Percentiles rank a stretch among this genome's conserved stretches.
phyloP scores from a whole-genome alignment of 805 yeast genomes.

The Candida takata region DNA sequence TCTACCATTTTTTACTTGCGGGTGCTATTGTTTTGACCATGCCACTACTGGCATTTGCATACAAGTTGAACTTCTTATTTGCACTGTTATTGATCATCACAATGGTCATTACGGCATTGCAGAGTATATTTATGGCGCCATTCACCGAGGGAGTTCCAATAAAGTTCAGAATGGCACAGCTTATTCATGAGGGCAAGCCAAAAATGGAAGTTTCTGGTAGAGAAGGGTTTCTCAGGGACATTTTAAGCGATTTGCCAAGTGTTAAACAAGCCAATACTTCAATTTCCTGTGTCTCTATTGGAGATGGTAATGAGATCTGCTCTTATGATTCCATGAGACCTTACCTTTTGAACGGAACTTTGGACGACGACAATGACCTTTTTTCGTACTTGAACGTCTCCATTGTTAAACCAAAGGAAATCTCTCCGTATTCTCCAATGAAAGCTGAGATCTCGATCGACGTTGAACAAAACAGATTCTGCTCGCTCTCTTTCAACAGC shows the following conservation, averaged over 20 bases:
- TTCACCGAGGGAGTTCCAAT: slow-evolving; percentile 57
- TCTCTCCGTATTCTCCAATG: slow-evolving; percentile 54
- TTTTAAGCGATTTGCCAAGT: slow-evolving; percentile 60
- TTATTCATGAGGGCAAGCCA: slow-evolving; percentile 40
- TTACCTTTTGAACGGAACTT: slow-evolving; percentile 35
- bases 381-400: slow-evolving; percentile 43
- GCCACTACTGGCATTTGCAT: slow-evolving; percentile 62
- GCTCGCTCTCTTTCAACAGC: slow-evolving; percentile 53
- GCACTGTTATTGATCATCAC: slow-evolving; percentile 34
- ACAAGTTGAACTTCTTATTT: slow-evolving; percentile 53
- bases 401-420: slow-evolving; percentile 31
- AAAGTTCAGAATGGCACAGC: slow-evolving; percentile 65
- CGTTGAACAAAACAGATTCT: slow-evolving; percentile 56
- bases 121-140: slow-evolving; percentile 42
- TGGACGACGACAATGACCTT: slow-evolving; percentile 25
- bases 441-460: slow-evolving; percentile 54
- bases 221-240: slow-evolving; percentile 36
- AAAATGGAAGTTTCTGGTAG: slow-evolving; percentile 45
- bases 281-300: slow-evolving; percentile 30
- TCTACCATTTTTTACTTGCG: slow-evolving; percentile 30
- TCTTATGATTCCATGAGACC: slow-evolving; percentile 39
- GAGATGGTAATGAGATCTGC: slow-evolving; percentile 48
- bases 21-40: slow-evolving; percentile 33
- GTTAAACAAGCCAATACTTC: slow-evolving; percentile 31
- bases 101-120: slow-evolving; percentile 31